Percentiles rank a stretch among this genome's conserved stretches.
These are phyloP conservation scores for Pleurotus salmoneostramineus DNA, from an alignment of 768 basidiomycete genomes.

Conservation along the genomic window DNA sequence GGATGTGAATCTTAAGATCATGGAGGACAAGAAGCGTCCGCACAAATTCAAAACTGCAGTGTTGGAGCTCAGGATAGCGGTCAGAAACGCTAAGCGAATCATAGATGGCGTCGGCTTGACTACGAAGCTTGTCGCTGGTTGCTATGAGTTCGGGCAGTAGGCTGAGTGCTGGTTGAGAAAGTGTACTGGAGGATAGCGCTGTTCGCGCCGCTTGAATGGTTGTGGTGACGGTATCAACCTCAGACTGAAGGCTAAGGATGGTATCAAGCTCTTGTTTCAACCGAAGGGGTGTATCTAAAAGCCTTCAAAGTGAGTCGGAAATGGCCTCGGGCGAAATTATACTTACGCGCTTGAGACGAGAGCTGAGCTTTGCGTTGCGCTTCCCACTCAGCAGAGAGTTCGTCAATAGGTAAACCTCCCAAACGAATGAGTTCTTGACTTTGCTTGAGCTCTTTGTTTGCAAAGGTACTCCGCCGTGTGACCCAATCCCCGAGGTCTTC, in stretches of 20 bases:
- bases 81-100: too few relatives aligned
- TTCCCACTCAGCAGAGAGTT: conserved; percentile 27
- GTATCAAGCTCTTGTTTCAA: conserved; percentile 29
- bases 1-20: conserved; percentile 37
- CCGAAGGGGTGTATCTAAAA: conserved; percentile 23
- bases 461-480: conserved; percentile 13
- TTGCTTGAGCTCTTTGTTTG: conserved; percentile 13
- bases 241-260: conserved; percentile 23
- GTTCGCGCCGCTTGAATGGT: too few relatives aligned
- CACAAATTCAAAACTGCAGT: too few relatives aligned
- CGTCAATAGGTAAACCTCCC: conserved; percentile 9
- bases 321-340: not conserved
- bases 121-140: too few relatives aligned
- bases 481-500: conserved; percentile 33
- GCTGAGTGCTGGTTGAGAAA: too few relatives aligned
- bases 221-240: too few relatives aligned
- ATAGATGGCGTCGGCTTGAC: too few relatives aligned
- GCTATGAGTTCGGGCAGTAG: too few relatives aligned
- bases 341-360: conserved; percentile 24
- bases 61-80: too few relatives aligned
- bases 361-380: conserved; percentile 26
- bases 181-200: too few relatives aligned
- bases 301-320: too few relatives aligned
- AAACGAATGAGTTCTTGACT: too few relatives aligned
- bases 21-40: conserved; percentile 25